phyloP scores from a whole-genome alignment of 148 eudicot genomes.

The Rhododendron ferrugineum region DNA sequence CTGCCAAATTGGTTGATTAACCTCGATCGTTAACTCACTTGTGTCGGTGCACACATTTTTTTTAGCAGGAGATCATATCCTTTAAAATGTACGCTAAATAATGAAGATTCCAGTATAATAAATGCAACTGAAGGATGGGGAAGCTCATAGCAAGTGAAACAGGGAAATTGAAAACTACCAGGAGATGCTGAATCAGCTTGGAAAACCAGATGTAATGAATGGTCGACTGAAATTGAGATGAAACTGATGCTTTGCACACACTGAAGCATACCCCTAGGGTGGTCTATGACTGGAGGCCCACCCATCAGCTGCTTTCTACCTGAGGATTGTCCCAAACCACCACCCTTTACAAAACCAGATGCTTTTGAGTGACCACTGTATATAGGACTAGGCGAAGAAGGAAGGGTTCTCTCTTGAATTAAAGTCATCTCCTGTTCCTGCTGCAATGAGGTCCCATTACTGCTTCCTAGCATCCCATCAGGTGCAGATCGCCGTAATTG shows the following conservation, averaged over 20 bases:
- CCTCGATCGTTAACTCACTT: not conserved
- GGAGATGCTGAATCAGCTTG: constrained; percentile 68
- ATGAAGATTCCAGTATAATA: constrained; percentile 1
- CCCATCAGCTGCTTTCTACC: constrained; percentile 73
- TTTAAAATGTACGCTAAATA: not conserved
- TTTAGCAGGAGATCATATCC: not conserved
- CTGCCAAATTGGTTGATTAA: not conserved
- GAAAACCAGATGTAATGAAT: constrained; percentile 70
- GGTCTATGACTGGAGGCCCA: constrained; percentile 55
- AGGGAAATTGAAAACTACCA: constrained; percentile 33
- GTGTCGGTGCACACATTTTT: not conserved
- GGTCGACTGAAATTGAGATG: constrained; percentile 72
- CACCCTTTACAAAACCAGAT: constrained; percentile 74
- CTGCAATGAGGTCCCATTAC: constrained; percentile 69
- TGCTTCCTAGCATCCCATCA: constrained; percentile 65
- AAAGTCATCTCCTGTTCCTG: constrained; percentile 78
- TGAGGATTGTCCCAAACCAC: constrained; percentile 67
- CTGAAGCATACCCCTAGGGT: constrained; percentile 77
- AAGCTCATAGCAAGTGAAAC: not conserved
- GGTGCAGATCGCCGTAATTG: constrained; percentile 76
- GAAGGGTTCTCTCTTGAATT: constrained; percentile 61
- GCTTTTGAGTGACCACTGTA: constrained; percentile 70
- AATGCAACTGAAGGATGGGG: not conserved
- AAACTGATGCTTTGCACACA: constrained; percentile 95
- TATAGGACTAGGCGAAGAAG: constrained; percentile 74